phyloP scores from a whole-genome alignment of 1,139 yeast species.

The Arxiozyma bovina region DNA sequence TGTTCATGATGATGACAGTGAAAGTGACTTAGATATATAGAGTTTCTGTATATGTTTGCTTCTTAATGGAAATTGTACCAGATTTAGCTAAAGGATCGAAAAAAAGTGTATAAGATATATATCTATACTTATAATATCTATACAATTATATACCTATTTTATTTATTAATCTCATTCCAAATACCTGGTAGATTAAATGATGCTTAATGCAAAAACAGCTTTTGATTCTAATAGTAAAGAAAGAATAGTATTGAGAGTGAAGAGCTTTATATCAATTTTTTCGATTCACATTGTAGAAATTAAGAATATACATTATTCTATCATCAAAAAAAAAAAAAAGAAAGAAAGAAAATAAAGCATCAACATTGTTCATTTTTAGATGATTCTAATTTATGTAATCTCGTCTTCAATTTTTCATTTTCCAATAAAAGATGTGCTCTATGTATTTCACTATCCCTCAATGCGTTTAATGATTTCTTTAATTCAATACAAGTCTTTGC shows the following conservation, averaged over 20 bases:
- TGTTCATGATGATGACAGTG: conserved; percentile 28
- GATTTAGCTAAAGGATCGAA: background rate
- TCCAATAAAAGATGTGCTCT: conserved; percentile 29
- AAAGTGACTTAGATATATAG: conserved; percentile 35
- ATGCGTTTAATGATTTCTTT: conserved; percentile 26
- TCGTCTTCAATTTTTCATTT: conserved; percentile 19
- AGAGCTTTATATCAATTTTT: background rate
- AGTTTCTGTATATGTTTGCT: background rate
- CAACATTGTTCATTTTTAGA: background rate
- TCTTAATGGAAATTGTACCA: background rate
- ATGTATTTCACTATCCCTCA: conserved; percentile 32
- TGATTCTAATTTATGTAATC: conserved; percentile 7
- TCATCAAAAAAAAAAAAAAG: background rate
- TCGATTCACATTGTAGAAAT: no score
- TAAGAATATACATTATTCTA: background rate
- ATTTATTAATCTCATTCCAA: no score
- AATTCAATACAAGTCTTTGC: conserved; percentile 29
- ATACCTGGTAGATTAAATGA: background rate
- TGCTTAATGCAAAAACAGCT: background rate
- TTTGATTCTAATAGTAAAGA: background rate
- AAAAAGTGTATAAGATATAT: no score
- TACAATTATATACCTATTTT: background rate
- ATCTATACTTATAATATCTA: background rate
- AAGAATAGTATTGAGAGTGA: background rate
- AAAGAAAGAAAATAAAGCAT: background rate